These are phyloP conservation scores for Pyricularia sp. DNA, from an alignment of 2,329 filamentous ascomycete species.

Conservation along the genomic window DNA sequence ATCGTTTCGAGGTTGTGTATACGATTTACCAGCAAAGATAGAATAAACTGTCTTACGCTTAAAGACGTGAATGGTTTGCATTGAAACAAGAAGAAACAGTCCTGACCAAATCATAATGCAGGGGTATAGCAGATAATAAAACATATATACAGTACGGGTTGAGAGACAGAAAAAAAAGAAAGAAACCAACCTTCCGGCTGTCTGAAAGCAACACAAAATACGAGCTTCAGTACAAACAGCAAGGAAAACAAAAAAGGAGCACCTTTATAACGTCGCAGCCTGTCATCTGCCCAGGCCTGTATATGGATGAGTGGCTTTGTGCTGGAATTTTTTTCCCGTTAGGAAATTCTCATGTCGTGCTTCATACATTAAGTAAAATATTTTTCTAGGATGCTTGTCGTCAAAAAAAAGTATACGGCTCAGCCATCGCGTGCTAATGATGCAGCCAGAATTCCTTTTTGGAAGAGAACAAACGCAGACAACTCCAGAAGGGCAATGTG, in stretches of 20 bases:
- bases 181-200: not conserved
- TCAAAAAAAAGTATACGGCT: not conserved
- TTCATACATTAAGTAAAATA: not conserved
- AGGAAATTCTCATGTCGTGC: not conserved
- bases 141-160: not conserved
- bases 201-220: not conserved
- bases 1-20: not conserved
- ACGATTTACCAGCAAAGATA: not conserved
- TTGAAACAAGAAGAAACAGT: not conserved
- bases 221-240: not conserved
- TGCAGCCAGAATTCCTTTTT: not conserved
- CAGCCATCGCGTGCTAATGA: not conserved
- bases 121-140: not conserved
- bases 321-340: not conserved
- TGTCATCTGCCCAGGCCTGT: not conserved
- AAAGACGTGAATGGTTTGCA: not conserved
- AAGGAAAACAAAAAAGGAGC: not conserved
- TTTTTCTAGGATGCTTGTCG: not conserved
- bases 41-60: not conserved
- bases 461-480: not conserved
- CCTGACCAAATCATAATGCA: not conserved
- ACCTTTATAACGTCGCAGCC: not conserved
- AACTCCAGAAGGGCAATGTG: not conserved
- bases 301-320: not conserved
- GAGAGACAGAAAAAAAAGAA: not conserved